Evolutionary conservation across 805 yeast genomes (phyloP), one percentile per base, ranked within the genome.

Genomic region (Diddensiella santjacobensis): DNA sequence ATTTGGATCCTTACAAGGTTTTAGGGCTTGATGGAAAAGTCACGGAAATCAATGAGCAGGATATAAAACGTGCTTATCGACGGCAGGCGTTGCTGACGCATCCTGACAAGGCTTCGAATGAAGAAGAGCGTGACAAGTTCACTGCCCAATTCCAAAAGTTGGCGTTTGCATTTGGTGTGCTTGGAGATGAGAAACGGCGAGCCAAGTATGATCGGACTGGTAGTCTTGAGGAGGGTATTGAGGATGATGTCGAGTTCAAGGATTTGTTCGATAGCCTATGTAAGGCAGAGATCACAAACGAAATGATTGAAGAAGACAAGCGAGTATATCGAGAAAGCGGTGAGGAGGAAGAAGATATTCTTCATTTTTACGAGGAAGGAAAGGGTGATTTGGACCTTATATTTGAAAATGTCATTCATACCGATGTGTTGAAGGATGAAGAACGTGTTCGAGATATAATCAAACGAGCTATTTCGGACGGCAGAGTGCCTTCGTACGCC

Each of bases 321-420:
- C 52, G 59, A 23, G 74, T 70, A 42, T 88, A 88, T 59, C 87
- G 83, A 57, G 75, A 60, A 22, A 59, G 64, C 11, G 66, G 61
- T 3, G 66, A 68, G 45, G 75, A 68, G 52, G 57, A 58, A 23
- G 69, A 68, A 3, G 96, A 89, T 59, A 73, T 89, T n/a, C 49
- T 79, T 38, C 75, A 77, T 40, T 71, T 75, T 42, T 83, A 83
- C 68, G 64, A 71, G 5, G 77, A 71, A 55, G 72, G 73, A 40
- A 74, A 78, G 11, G 96, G 96, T 3, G 87, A 86, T 57, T 78
- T 88, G 57, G 69, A 82, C 40, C 70, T 71, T 44, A 68, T 88
- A 3, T 84, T 88, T 60, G 95, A 87, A 61, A 71, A 73, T 29
- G 82, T 89, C 2, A 84, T 93, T 6, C 96, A 89, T 65, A 72